Percentiles rank a stretch among this genome's conserved stretches.
Conservation (phyloP, 169 alveolate species). For the Theileria annulata region DNA sequence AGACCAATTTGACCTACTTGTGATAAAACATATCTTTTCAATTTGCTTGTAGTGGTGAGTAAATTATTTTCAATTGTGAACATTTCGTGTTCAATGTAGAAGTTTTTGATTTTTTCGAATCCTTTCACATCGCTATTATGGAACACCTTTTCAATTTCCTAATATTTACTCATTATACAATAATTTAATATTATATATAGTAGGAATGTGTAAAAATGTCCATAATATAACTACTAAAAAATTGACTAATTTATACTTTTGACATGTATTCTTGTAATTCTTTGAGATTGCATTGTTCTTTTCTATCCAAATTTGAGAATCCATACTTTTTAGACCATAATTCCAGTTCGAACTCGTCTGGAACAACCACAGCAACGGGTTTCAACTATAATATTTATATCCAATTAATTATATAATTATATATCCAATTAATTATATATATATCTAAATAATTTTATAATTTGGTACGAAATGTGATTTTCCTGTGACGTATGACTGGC, state of each 20-base stretch:
- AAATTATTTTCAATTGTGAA: slow-evolving; percentile 86
- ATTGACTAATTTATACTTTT: background rate
- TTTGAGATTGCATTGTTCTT: slow-evolving; percentile 26
- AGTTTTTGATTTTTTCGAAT: slow-evolving; percentile 76
- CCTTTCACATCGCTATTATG: slow-evolving; percentile 70
- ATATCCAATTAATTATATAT: slow-evolving; percentile 9
- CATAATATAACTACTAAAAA: background rate
- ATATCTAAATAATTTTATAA: slow-evolving; percentile 32
- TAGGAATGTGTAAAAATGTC: background rate
- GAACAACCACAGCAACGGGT: slow-evolving; percentile 69
- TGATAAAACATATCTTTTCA: slow-evolving; percentile 79
- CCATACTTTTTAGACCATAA: slow-evolving; percentile 45
- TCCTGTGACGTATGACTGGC: slow-evolving; percentile 78
- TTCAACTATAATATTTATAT: slow-evolving; percentile 23
- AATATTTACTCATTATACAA: slow-evolving; percentile 30
- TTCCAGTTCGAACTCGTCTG: slow-evolving; percentile 57
- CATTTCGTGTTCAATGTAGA: slow-evolving; percentile 81
- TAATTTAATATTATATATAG: background rate
- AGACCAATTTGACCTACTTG: background rate
- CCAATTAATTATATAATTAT: background rate
- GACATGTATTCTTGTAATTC: slow-evolving; percentile 32
- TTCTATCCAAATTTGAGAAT: background rate
- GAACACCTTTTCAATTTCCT: slow-evolving; percentile 31
- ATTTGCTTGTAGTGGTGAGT: slow-evolving; percentile 90
- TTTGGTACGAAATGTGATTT: slow-evolving; percentile 62